Base-by-base conservation (phyloP, 306 rosid genomes). In the Dryas drummondii region DNA sequence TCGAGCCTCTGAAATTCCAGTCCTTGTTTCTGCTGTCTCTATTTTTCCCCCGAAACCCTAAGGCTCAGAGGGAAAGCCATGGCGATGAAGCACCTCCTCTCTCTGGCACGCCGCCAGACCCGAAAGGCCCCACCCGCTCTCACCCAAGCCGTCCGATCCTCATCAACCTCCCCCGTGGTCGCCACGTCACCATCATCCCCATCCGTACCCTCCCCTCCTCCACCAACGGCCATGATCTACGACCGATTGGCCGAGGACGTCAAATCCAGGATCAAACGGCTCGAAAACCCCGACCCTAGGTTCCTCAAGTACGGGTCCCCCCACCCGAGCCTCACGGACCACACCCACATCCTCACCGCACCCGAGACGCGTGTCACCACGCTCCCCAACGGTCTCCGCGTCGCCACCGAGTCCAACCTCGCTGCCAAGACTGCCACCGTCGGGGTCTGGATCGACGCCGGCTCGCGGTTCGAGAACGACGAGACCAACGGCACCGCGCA, bases 371-470 rank as follows among this genome's bases (percentile, higher is more conserved):
- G 94, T 22, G 77, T 91, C 1, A 91, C 98, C 0, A 89, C 93
- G 2, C 96, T 94, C 37, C 84, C 91, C 0, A 94, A 91, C 68
- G 98, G 98, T 4, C 91, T 94, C 50, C 87, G 98, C 0, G 94
- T 94, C 0, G 98, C 98, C 2, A 91, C 98, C 0, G 97, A 94
- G 72, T 91, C 97, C 0, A 85, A 76, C 77, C 97, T 91, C 5
- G 86, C 88, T 0, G 70, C 79, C 2, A 72, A 74, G 37, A 91
- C 97, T 3, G 97, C 99, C 1, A 92, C 99, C 0, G 97, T 94
- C 0, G 99, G 99, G 3, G 97, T 90, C 0, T 92, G 99, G 99
- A 94, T 94, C 79, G 97, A 94, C 22, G 91, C 97, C 0, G 99
- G 97, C 17, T 94, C 99, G 65, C 78, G 99, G 22, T 94, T 94